These are phyloP conservation scores for Dactylorhiza incarnata DNA, from an alignment of 106 monocot species.

Conservation along the genomic window DNA sequence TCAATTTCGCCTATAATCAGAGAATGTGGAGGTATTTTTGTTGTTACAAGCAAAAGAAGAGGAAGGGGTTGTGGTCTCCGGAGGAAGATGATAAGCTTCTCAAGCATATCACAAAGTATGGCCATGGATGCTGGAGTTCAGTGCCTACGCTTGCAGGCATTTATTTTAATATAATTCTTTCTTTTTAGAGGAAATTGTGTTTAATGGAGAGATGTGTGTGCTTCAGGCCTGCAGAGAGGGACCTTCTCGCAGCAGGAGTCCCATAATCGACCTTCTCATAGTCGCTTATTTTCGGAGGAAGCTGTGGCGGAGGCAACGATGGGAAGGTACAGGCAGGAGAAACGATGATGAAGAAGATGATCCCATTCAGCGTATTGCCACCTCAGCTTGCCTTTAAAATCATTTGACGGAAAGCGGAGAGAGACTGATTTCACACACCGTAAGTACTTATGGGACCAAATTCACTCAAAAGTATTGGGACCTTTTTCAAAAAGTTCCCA, in stretches of 20 bases:
- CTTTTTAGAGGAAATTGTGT: not conserved
- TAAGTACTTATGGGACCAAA: no score
- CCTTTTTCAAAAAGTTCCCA: no score
- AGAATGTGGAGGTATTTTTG: conserved; percentile 70
- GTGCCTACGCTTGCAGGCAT: conserved; percentile 71
- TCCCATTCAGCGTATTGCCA: no score
- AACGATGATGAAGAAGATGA: no score
- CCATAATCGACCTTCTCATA: conserved; percentile 79
- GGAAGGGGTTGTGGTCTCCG: conserved; percentile 64
- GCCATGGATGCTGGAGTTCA: conserved; percentile 74
- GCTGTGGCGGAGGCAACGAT: no score
- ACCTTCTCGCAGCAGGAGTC: conserved; percentile 64
- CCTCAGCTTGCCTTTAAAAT: no score
- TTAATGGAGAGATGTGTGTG: not conserved
- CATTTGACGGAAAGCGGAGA: no score
- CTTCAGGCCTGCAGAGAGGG: conserved; percentile 68
- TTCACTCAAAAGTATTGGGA: no score
- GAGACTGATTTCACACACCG: no score
- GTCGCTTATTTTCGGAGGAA: not conserved
- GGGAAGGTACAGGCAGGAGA: no score
- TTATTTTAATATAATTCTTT: not conserved
- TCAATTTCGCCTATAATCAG: not conserved
- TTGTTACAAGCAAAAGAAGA: conserved; percentile 74
- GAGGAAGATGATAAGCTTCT: conserved; percentile 74
- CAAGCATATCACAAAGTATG: conserved; percentile 55